Evolutionary conservation across 2,329 filamentous ascomycete species (phyloP).

Genomic region (Claviceps capensis): DNA sequence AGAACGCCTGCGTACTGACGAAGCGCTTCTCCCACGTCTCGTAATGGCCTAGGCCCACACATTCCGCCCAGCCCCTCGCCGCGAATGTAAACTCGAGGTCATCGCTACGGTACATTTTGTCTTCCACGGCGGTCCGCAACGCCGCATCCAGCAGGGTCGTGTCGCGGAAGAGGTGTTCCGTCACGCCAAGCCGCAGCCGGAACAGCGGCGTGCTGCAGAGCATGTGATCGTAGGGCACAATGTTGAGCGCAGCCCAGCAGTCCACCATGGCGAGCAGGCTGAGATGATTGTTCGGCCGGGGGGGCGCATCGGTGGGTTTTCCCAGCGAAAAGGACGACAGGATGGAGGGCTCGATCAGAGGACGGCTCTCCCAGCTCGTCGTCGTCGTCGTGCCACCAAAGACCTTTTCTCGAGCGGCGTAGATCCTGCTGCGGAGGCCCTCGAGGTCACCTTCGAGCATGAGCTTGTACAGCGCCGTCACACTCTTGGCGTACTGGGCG

Average conservation of each 20-base stretch:
- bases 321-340: conserved; percentile 83
- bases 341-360: conserved; percentile 67
- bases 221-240: conserved; percentile 98
- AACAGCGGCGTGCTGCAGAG: conserved; percentile 97
- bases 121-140: conserved; percentile 72
- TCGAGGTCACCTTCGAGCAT: conserved; percentile 78
- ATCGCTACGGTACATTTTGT: conserved; percentile 85
- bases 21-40: conserved; percentile 88
- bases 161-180: conserved; percentile 87
- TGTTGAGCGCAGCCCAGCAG: conserved; percentile 89
- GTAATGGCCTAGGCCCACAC: conserved; percentile 82
- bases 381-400: conserved; percentile 47
- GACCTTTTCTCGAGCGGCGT: conserved; percentile 50
- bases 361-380: conserved; percentile 44
- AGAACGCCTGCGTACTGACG: conserved; percentile 79
- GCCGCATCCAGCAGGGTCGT: conserved; percentile 68
- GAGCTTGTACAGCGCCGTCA: conserved; percentile 90
- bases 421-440: conserved; percentile 62
- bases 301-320: conserved; percentile 42
- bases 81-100: conserved; percentile 98
- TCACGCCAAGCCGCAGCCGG: conserved; percentile 91
- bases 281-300: conserved; percentile 81
- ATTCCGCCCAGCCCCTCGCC: conserved; percentile 88
- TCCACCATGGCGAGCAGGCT: conserved; percentile 93
- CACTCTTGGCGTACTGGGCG: conserved; percentile 79